phyloP scores from a whole-genome alignment of 352 stramenopile species.

The Globisporangium polare region DNA sequence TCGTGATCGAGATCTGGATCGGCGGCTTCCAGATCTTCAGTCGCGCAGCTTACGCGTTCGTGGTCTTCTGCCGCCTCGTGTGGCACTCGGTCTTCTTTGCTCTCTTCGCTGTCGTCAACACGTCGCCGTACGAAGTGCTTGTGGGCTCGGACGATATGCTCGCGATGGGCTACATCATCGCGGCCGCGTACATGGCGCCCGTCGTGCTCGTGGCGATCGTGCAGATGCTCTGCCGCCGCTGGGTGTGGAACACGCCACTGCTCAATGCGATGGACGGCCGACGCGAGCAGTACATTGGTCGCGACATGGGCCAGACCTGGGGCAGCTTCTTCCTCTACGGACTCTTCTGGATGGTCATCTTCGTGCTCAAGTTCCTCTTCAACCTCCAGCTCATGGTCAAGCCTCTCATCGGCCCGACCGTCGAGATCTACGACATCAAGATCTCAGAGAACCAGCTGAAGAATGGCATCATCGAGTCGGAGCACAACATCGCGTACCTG shows the following conservation, averaged over 20 bases:
- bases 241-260: slow-evolving; percentile 53
- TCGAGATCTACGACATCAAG: slow-evolving; percentile 91
- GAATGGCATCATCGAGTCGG: slow-evolving; percentile 60
- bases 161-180: slow-evolving; percentile 47
- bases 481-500: slow-evolving; percentile 83
- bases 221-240: slow-evolving; percentile 57
- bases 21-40: slow-evolving; percentile 73
- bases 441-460: slow-evolving; percentile 33
- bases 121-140: slow-evolving; percentile 59
- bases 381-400: slow-evolving; percentile 97
- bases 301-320: slow-evolving; percentile 74
- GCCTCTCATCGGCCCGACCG: slow-evolving; percentile 93
- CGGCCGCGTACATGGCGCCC: slow-evolving; percentile 51
- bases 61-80: slow-evolving; percentile 66
- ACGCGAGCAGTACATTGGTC: slow-evolving; percentile 76
- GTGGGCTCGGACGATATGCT: slow-evolving; percentile 61
- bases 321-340: slow-evolving; percentile 61
- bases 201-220: slow-evolving; percentile 58
- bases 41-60: slow-evolving; percentile 42
- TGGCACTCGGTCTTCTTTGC: slow-evolving; percentile 84
- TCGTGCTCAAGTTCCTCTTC: slow-evolving; percentile 96
- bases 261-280: slow-evolving; percentile 69
- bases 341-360: slow-evolving; percentile 78
- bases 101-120: slow-evolving; percentile 67
- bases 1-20: slow-evolving; percentile 82